Base-by-base conservation (phyloP, 176 grass and related monocot genomes). In the Avena atlantica region DNA sequence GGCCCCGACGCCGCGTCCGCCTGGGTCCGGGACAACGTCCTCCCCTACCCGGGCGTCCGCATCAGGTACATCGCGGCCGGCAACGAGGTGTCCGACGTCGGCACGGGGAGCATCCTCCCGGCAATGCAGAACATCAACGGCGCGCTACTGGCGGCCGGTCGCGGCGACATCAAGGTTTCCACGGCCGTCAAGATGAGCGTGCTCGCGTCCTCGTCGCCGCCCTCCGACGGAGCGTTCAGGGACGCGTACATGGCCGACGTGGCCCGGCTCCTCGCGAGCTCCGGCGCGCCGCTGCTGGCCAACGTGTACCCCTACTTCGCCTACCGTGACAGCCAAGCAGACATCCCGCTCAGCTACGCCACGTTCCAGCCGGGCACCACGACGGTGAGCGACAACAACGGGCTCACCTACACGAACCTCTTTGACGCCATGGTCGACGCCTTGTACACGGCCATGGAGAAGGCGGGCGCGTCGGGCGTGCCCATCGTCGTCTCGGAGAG, bases 401-500 rank as follows among this genome's bases (percentile, higher is more conserved):
- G 85, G 10, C 69, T 85, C 37, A 60, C 36, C 34, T 94, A 94
- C 76, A 75, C 48, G 25, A 94, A 90, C 85, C 70, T 94, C 24
- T 92, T 94, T 44, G 76, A 92, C 62, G 92, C 92, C 19, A 84
- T 87, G 70, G 78, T 94, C 8, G 92, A 94, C 19, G 71, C 83
- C 1, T 6, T 76, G 49, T 53, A 76, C 15, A 75, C 90, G 3
- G 93, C 96, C 12, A 58, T 98, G 86, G 93, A 95, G 91, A 98
- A 95, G 84, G 78, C 78, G 15, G 93, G 92, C 0, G 86, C 37
- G 3, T 10, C 82, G 10, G 80, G 16, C 0, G 78, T 98, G 74
- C 84, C 89, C 20, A 78, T 95, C 19, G 92, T 98, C 55, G 93
- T 98, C 20, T 95, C 96, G 17, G 96, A 98, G 86, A 98, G 93